These are phyloP conservation scores for Pisolithus thermaeus DNA, from an alignment of 1,284 basidiomycete species.

Conservation along the genomic window DNA sequence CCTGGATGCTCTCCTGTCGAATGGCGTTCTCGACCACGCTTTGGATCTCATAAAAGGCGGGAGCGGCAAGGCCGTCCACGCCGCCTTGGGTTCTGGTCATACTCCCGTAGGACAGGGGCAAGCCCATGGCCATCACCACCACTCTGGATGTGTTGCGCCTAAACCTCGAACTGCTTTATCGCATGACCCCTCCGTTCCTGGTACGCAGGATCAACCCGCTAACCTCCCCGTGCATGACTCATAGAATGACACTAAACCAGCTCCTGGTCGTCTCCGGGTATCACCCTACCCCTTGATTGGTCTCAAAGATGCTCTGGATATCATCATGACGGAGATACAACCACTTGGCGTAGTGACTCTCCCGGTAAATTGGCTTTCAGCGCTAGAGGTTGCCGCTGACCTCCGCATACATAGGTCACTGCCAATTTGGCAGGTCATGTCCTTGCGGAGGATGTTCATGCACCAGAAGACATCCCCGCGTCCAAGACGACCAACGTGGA, in stretches of 20 bases:
- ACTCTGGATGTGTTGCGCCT: slow-evolving; percentile 42
- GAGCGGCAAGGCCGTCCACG: slow-evolving; percentile 57
- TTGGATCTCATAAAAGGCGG: slow-evolving; percentile 72
- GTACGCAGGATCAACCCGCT: slow-evolving; percentile 33
- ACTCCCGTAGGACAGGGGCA: slow-evolving; percentile 14
- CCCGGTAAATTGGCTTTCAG: slow-evolving; percentile 29
- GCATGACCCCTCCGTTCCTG: slow-evolving; percentile 61
- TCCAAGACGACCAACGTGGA: slow-evolving; percentile 78
- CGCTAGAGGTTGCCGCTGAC: neutral
- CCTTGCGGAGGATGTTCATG: slow-evolving; percentile 69
- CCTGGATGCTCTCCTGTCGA: slow-evolving; percentile 54
- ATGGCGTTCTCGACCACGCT: slow-evolving; percentile 61
- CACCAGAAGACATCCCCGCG: slow-evolving; percentile 56
- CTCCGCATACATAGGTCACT: slow-evolving; percentile 45
- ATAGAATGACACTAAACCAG: slow-evolving; percentile 29
- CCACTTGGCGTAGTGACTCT: slow-evolving; percentile 35
- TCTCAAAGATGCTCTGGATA: slow-evolving; percentile 56
- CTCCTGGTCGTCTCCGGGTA: slow-evolving; percentile 58
- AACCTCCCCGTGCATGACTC: neutral
- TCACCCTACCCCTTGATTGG: slow-evolving; percentile 76
- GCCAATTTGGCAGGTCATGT: slow-evolving; percentile 57
- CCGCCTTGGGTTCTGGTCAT: slow-evolving; percentile 29
- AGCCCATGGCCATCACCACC: slow-evolving; percentile 30
- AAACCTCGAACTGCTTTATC: slow-evolving; percentile 52
- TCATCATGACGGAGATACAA: slow-evolving; percentile 49